Conservation (phyloP, 768 basidiomycete species). For the Obba rivulosa region DNA sequence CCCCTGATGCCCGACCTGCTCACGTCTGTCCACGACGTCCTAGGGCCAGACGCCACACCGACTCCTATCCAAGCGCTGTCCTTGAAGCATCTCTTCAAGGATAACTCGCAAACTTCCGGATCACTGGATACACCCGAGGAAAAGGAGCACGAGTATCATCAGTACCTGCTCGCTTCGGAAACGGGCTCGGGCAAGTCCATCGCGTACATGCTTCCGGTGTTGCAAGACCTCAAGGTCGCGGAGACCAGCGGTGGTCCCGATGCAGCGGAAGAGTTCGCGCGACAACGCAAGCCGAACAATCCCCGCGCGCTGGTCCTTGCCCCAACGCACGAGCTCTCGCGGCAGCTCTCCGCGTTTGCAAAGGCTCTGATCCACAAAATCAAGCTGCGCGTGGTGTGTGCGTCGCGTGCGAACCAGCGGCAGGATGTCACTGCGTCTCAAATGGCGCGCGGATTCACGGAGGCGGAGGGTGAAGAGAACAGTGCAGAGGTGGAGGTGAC, state of each 20-base stretch:
- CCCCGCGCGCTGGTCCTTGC: slow-evolving; percentile 81
- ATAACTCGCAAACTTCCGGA: not conserved
- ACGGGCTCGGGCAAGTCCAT: slow-evolving; percentile 92
- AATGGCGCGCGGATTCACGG: slow-evolving; percentile 34
- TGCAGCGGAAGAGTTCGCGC: not conserved
- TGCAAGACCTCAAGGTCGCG: slow-evolving; percentile 69
- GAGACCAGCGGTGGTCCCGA: slow-evolving; percentile 33
- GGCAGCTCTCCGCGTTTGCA: slow-evolving; percentile 71
- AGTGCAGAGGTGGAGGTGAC: slow-evolving; percentile 22
- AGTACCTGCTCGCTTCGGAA: slow-evolving; percentile 76
- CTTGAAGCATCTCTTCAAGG: slow-evolving; percentile 54
- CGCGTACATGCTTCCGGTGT: slow-evolving; percentile 81
- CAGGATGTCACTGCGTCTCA: slow-evolving; percentile 38
- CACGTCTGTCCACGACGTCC: slow-evolving; percentile 46
- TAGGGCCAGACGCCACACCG: slow-evolving; percentile 54
- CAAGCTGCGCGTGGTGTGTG: slow-evolving; percentile 72
- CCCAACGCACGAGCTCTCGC: slow-evolving; percentile 84
- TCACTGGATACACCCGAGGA: slow-evolving; percentile 12
- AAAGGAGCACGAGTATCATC: slow-evolving; percentile 34
- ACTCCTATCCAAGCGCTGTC: slow-evolving; percentile 79
- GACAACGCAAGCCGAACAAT: slow-evolving; percentile 32
- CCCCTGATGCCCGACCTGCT: slow-evolving; percentile 64
- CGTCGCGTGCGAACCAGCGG: slow-evolving; percentile 54
- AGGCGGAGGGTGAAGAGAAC: slow-evolving; percentile 7
- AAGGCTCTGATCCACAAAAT: slow-evolving; percentile 69